Conservation (phyloP, 2,329 filamentous ascomycete species). For the Hypoxylon sp. region DNA sequence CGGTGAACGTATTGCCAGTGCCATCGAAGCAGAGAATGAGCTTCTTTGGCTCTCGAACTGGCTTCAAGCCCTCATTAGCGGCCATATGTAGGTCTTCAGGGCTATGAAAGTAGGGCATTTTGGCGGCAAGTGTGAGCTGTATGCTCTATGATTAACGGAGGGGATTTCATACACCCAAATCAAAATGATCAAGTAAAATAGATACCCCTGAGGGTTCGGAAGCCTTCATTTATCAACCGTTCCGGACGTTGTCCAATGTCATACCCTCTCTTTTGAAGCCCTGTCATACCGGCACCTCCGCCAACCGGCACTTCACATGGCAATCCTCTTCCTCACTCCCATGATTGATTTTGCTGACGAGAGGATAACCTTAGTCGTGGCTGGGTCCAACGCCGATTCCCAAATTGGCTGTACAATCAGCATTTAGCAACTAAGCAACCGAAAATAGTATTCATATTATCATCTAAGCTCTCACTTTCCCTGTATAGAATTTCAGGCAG, state of each 20-base stretch:
- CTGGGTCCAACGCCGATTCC: slow-evolving; percentile 4
- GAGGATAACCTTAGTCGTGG: not conserved
- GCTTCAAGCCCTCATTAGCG: slow-evolving; percentile 28
- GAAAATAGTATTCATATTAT: slow-evolving; percentile 3
- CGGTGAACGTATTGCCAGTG: slow-evolving; percentile 63
- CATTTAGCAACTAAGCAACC: not conserved
- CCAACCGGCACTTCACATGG: not conserved
- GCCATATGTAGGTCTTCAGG: slow-evolving; percentile 4
- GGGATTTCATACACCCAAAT: slow-evolving; percentile 1
- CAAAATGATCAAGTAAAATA: not conserved
- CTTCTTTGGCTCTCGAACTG: slow-evolving; percentile 53
- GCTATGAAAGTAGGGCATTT: slow-evolving; percentile 22
- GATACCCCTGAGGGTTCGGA: not conserved
- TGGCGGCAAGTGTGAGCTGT: not conserved
- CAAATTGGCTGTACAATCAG: slow-evolving; percentile 4
- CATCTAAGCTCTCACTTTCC: not conserved
- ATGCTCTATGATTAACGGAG: not conserved
- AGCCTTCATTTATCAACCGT: slow-evolving; percentile 28
- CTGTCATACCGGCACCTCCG: not conserved
- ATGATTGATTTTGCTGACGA: slow-evolving; percentile 3
- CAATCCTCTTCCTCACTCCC: not conserved
- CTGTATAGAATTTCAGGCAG: slow-evolving; percentile 18
- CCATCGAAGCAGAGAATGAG: slow-evolving; percentile 66
- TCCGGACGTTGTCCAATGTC: slow-evolving; percentile 2
- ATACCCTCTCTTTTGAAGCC: slow-evolving; percentile 1